Base-by-base conservation (phyloP, 2,329 filamentous ascomycete species). In the Aspergillus uvarum region DNA sequence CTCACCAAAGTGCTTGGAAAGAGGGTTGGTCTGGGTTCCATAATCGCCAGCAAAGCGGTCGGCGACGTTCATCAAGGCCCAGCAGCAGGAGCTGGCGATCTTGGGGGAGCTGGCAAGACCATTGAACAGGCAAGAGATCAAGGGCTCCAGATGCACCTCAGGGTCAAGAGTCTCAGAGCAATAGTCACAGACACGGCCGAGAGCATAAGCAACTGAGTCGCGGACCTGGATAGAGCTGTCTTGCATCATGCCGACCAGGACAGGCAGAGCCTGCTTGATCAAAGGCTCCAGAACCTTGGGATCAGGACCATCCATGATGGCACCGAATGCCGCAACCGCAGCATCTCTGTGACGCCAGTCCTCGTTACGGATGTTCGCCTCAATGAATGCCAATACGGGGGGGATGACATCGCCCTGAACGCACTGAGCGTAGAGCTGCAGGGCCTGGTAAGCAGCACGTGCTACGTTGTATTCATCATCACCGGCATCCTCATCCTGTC, bases 401-500 rank as follows among this genome's bases (percentile, higher is more conserved):
- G 87, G 86, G 62, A 98, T 93, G 65, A 98, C 89, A 65, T 89
- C 87, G 50, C 87, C 87, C 58, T 90, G 90, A 26, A 98, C 92
- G 63, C 92, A 92, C 81, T 97, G 93, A 48, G 95, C 88, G 78
- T 96, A 99, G 59, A 99, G 88, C 78, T 96, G 92, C 69, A 99
- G 81, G 77, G 93, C 96, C 80, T 99, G 95, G 78, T 99, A 99
- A 49, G 95, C 90, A 52, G 95, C 95, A 67, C 94, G 90, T 54
- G 94, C 92, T 65, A 96, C 85, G 80, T 99, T 98, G 84, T 99
- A 99, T 78, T 99, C 95, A 72, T 98, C 94, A 71, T 99, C 95
- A 51, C 88, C 83, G 49, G 95, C 95, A 78, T 99, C 95, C 80
- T 99, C 95, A 68, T 99, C 95, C 79, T 99, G 95, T 82, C 96